Percentiles rank a stretch among this genome's conserved stretches.
phyloP scores from a whole-genome alignment of 2,329 filamentous ascomycete species.

The Penicillium polonicum region DNA sequence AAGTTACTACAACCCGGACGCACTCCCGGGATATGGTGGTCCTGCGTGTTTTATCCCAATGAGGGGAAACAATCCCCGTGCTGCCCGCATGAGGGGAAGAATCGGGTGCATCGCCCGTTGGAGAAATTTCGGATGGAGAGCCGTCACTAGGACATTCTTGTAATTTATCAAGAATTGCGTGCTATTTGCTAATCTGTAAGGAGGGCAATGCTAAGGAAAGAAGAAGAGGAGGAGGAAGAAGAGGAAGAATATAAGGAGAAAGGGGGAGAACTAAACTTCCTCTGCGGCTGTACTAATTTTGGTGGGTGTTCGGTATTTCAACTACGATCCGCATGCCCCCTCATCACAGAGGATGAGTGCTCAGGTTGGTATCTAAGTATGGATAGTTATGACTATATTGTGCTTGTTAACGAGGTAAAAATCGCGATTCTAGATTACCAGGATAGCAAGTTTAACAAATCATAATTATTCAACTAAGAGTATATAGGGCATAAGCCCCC shows the following conservation, averaged over 20 bases:
- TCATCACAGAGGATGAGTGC: background rate
- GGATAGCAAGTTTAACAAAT: background rate
- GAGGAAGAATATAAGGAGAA: background rate
- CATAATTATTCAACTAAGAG: slow-evolving; percentile 1
- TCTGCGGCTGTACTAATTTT: background rate
- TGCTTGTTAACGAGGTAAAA: no score
- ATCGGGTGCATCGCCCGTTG: slow-evolving; percentile 4
- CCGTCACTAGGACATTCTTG: background rate
- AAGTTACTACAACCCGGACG: background rate
- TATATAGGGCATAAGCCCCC: slow-evolving; percentile 1
- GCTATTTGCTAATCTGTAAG: background rate
- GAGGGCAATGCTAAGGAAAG: background rate
- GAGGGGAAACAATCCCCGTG: slow-evolving; percentile 3
- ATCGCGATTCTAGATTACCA: background rate
- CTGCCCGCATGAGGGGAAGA: background rate
- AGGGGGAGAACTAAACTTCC: background rate
- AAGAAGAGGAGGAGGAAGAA: background rate
- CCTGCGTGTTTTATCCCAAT: slow-evolving; percentile 5
- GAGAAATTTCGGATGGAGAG: slow-evolving; percentile 5
- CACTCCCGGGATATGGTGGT: background rate
- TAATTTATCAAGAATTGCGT: background rate
- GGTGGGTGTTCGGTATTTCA: background rate
- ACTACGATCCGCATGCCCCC: background rate
- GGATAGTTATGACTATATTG: no score
- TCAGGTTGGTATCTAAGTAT: background rate